These are phyloP conservation scores for Huiozyma naganishii DNA, from an alignment of 805 yeast species.

Conservation along the genomic window DNA sequence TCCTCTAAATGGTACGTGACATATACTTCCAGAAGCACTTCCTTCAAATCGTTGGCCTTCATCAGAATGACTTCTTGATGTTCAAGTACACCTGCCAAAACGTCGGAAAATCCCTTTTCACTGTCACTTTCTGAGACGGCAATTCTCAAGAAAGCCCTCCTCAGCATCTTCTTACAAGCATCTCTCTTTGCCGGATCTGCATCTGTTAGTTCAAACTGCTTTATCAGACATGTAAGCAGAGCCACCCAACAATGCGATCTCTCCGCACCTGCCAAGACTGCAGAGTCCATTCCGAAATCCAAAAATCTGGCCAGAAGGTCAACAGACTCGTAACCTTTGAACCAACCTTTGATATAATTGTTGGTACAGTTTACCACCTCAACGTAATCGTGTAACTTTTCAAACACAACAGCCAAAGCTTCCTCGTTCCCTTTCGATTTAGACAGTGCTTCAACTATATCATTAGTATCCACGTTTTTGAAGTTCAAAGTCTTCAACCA, in stretches of 20 bases:
- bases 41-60: conserved; percentile 48
- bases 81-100: conserved; percentile 45
- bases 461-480: conserved; percentile 5
- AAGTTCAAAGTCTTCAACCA: conserved; percentile 14
- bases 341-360: conserved; percentile 11
- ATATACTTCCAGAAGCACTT: conserved; percentile 51
- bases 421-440: conserved; percentile 8
- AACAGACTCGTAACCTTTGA: conserved; percentile 1
- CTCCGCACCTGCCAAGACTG: conserved; percentile 3
- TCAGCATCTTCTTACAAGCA: conserved; percentile 10
- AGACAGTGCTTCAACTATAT: conserved; percentile 6
- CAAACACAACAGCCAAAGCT: conserved; percentile 13
- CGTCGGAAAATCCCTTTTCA: conserved; percentile 31
- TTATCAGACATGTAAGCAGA: conserved; percentile 14
- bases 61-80: conserved; percentile 37
- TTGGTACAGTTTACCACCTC: conserved; percentile 12
- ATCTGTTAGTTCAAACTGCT: conserved; percentile 7
- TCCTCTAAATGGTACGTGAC: conserved; percentile 56
- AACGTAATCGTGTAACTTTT: conserved; percentile 8
- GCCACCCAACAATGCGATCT: conserved; percentile 16
- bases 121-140: conserved; percentile 11
- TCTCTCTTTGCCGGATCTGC: conserved; percentile 6
- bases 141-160: conserved; percentile 14
- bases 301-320: conserved; percentile 4
- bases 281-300: conserved; percentile 9